A percentile compares a stretch with the other conserved stretches of the same genome.
Conservation (phyloP, 495 filamentous ascomycete genomes). For the Aspergillus egyptiacus region DNA sequence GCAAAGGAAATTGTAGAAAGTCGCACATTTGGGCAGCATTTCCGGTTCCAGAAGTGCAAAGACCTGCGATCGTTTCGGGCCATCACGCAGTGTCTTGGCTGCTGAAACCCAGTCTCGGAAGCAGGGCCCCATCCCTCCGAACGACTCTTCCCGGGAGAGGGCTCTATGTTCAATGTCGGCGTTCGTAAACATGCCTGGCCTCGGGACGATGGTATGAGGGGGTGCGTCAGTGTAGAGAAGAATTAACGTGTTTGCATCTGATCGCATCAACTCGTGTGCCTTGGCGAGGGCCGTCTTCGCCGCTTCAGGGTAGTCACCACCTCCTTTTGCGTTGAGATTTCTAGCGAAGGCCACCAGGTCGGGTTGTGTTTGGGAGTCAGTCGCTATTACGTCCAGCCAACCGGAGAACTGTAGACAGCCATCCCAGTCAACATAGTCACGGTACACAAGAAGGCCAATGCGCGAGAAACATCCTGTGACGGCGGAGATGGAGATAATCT, state of each 20-base stretch:
- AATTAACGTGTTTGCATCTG: conserved; percentile 39
- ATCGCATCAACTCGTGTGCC: conserved; percentile 39
- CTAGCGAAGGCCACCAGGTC: conserved; percentile 10
- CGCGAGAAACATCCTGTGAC: conserved; percentile 40
- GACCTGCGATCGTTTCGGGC: conserved; percentile 33
- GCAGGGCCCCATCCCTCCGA: conserved; percentile 23
- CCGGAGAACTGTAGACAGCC: conserved; percentile 38
- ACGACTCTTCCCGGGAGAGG: conserved; percentile 15
- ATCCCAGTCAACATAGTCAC: conserved; percentile 32
- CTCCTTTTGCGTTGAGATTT: conserved; percentile 8
- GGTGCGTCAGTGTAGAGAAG: conserved; percentile 45
- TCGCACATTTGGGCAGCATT: neutral
- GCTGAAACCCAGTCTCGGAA: conserved; percentile 41
- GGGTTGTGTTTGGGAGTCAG: conserved; percentile 3
- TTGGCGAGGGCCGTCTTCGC: conserved; percentile 39
- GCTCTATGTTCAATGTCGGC: neutral
- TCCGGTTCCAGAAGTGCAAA: conserved; percentile 25
- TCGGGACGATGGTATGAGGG: conserved; percentile 24
- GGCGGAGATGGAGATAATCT: conserved; percentile 40
- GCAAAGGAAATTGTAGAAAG: conserved; percentile 33
- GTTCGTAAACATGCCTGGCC: neutral
- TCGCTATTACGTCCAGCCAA: conserved; percentile 23
- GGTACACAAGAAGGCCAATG: conserved; percentile 39
- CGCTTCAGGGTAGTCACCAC: conserved; percentile 40
- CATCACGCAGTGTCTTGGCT: conserved; percentile 18